Base-by-base conservation (phyloP, 2,329 filamentous ascomycete genomes). In the Claviceps monticola region DNA sequence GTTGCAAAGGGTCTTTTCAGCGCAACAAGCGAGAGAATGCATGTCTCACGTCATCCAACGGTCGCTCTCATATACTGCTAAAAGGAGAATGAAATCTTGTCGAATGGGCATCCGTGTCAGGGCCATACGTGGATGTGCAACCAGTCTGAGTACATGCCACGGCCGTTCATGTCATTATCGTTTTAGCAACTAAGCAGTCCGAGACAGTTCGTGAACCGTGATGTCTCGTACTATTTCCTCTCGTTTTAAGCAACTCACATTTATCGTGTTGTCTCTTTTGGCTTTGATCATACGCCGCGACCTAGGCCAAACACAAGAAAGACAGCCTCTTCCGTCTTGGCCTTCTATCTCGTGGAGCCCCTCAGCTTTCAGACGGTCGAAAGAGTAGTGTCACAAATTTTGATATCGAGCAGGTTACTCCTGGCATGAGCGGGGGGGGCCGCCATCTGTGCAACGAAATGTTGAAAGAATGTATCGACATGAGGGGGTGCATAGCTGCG, bases 1-100 rank as follows among this genome's bases (percentile, higher is more conserved):
- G 16, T 16, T 16, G 45, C 45, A 19, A 37, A 36, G 7, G 44
- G 3, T 17, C n/a, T 37, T 13, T 36, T 36, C 9, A 37, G 19
- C 29, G 43, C 23, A 44, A 29, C n/a, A 17, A 44, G 48, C 44
- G 39, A 50, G 41, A 45, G 29, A 34, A 23, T 44, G 19, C 48
- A 50, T 50, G 42, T 50, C 48, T 50, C 49, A 50, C 34, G 49
- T 46, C 42, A 50, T 50, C 34, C 34, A 39, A 45, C 39, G 49
- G 48, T 7, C 3, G 21, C 21, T 21, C 39, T 45, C 41, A 50
- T 50, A n/a, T 17, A 8, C 11, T 36, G 17, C 39, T 26, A 6
- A 8, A 34, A 8, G 23, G 26, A 11, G 13, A 43, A 9, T 17
- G 8, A 11, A 16, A 7, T 29, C 38, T 29, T 34, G 9, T 17